Percentiles rank a stretch among this genome's conserved stretches.
phyloP scores from a whole-genome alignment of 164 flowering plant species.

The Vitis vinifera region DNA sequence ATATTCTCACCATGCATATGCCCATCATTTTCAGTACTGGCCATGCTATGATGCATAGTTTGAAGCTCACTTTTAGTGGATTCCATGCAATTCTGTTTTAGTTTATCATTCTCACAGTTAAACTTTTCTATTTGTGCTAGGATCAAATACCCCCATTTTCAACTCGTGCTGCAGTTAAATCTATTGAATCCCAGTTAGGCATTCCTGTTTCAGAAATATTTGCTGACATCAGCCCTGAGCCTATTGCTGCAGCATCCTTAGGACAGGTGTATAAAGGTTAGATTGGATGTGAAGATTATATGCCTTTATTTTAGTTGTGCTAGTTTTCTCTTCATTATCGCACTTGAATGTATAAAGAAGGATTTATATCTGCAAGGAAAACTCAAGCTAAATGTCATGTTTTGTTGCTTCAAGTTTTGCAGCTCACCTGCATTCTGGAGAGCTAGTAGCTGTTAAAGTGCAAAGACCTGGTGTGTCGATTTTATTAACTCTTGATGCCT shows the following conservation, averaged over 20 bases:
- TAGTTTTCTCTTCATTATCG: neutral
- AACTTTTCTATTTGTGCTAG: constrained; percentile 32
- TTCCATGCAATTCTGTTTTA: too few relatives aligned
- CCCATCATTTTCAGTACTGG: too few relatives aligned
- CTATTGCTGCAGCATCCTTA: constrained; percentile 94
- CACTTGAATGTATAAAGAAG: neutral
- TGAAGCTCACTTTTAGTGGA: too few relatives aligned
- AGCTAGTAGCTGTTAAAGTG: constrained; percentile 97
- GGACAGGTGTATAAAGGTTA: constrained; percentile 98
- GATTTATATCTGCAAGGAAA: neutral
- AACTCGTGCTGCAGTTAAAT: constrained; percentile 63
- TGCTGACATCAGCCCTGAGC: constrained; percentile 87
- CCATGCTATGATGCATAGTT: too few relatives aligned
- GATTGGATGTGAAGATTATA: constrained; percentile 11
- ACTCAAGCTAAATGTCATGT: constrained; percentile 22
- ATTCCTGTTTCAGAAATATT: constrained; percentile 71
- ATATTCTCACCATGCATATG: too few relatives aligned
- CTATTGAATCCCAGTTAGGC: constrained; percentile 85
- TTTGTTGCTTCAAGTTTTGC: constrained; percentile 55
- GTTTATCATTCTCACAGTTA: neutral
- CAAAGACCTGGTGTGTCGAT: constrained; percentile 96
- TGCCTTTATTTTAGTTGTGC: neutral
- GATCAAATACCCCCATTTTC: constrained; percentile 97
- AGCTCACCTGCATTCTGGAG: constrained; percentile 97
- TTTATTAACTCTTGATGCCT: constrained; percentile 85